phyloP scores from a whole-genome alignment of 2,329 filamentous ascomycete species.

The Fusarium albosuccineum region DNA sequence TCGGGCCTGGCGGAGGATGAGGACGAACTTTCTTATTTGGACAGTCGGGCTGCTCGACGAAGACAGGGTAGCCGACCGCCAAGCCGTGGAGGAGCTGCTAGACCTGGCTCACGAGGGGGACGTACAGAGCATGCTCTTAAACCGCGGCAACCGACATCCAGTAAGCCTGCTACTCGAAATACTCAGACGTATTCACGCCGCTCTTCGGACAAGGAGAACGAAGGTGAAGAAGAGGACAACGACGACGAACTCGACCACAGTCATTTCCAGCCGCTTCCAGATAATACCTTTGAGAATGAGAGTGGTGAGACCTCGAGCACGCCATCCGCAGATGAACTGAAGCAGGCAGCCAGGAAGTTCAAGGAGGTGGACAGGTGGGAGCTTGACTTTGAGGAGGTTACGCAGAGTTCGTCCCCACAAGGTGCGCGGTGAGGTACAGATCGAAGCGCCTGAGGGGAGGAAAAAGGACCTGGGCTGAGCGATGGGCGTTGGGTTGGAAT shows the following conservation, averaged over 20 bases:
- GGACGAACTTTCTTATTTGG: constrained; percentile 67
- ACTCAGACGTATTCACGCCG: constrained; percentile 65
- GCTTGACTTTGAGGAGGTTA: constrained; percentile 75
- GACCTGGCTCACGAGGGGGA: constrained; percentile 45
- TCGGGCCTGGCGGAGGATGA: constrained; percentile 65
- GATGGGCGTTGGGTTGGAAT: constrained; percentile 29
- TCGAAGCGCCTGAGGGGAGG: constrained; percentile 1
- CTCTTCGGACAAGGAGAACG: constrained; percentile 71
- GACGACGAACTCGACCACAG: constrained; percentile 55
- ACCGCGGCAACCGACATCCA: constrained; percentile 38
- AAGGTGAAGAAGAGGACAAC: constrained; percentile 43
- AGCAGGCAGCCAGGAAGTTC: constrained; percentile 72
- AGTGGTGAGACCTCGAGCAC: constrained; percentile 52
- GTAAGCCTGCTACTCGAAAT: constrained; percentile 44
- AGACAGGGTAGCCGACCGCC: constrained; percentile 50
- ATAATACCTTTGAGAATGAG: constrained; percentile 58
- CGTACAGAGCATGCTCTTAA: constrained; percentile 43
- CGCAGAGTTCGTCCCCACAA: constrained; percentile 66
- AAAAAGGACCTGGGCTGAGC: constrained; percentile 1
- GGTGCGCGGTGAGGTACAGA: constrained; percentile 58
- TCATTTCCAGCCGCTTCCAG: constrained; percentile 58
- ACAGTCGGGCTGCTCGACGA: constrained; percentile 52
- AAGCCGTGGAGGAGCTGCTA: constrained; percentile 47
- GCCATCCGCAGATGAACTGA: constrained; percentile 66
- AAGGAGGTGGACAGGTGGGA: constrained; percentile 78